Conservation (phyloP, 208 protist genomes). For the Tritrichomonas musculus region DNA sequence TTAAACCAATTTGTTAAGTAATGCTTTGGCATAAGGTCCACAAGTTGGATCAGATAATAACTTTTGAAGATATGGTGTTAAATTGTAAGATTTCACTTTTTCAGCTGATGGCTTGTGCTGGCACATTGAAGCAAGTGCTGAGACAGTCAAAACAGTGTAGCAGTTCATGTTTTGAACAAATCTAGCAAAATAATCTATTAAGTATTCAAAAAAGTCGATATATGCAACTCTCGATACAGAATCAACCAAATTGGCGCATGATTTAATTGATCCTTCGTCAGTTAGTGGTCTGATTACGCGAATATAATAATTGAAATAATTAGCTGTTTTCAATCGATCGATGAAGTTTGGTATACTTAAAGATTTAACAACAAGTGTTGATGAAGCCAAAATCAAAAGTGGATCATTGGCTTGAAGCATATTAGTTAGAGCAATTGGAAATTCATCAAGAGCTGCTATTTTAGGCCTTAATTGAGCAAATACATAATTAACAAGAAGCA, state of each 20-base stretch:
- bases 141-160: neutral
- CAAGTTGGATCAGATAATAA: no score
- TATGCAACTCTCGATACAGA: neutral
- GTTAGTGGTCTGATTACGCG: neutral
- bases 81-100: no score
- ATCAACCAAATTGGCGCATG: neutral
- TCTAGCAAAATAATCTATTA: neutral
- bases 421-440: neutral
- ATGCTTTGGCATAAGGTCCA: no score
- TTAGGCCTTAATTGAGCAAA: neutral
- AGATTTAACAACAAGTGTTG: neutral
- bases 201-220: neutral
- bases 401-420: neutral
- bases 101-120: neutral
- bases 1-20: no score
- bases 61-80: no score
- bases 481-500: neutral
- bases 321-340: neutral
- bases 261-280: neutral
- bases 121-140: neutral
- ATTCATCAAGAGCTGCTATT: neutral
- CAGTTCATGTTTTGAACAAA: neutral
- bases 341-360: neutral
- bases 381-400: neutral
- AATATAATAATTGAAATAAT: neutral